Evolutionary conservation across 495 filamentous ascomycete genomes (phyloP).

Genomic region (Bacidia rubella): DNA sequence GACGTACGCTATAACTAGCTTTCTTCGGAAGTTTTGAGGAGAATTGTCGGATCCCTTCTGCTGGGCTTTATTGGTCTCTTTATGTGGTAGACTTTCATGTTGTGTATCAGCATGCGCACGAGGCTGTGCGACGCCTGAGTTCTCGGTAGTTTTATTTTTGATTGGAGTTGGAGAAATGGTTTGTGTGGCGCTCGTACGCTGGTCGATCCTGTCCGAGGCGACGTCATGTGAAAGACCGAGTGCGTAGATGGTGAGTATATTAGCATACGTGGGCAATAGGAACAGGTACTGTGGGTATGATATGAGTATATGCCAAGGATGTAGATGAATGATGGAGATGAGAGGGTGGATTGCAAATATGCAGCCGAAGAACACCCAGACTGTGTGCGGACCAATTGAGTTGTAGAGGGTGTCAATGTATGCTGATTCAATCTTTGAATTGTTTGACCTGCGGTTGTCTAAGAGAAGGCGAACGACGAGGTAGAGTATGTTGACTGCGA

Average conservation of each 20-base stretch:
- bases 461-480: neutral
- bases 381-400: slow-evolving; percentile 58
- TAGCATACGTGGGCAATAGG: slow-evolving; percentile 96
- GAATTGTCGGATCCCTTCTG: slow-evolving; percentile 58
- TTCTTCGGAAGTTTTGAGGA: slow-evolving; percentile 95
- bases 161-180: neutral
- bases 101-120: no score
- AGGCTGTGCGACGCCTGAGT: no score
- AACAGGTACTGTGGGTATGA: slow-evolving; percentile 87
- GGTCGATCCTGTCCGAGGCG: slow-evolving; percentile 87
- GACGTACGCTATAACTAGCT: slow-evolving; percentile 77
- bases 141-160: neutral
- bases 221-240: slow-evolving; percentile 99
- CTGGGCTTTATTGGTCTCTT: neutral
- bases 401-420: slow-evolving; percentile 52
- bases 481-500: neutral
- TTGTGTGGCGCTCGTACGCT: neutral
- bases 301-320: slow-evolving; percentile 99
- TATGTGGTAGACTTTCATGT: no score
- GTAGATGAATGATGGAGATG: slow-evolving; percentile 89
- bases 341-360: slow-evolving; percentile 94
- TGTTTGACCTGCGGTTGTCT: neutral
- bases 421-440: neutral
- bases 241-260: slow-evolving; percentile 92
- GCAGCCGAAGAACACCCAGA: slow-evolving; percentile 77